Base-by-base conservation (phyloP, 1,139 yeast genomes). In the Oligophagozyma castellii region DNA sequence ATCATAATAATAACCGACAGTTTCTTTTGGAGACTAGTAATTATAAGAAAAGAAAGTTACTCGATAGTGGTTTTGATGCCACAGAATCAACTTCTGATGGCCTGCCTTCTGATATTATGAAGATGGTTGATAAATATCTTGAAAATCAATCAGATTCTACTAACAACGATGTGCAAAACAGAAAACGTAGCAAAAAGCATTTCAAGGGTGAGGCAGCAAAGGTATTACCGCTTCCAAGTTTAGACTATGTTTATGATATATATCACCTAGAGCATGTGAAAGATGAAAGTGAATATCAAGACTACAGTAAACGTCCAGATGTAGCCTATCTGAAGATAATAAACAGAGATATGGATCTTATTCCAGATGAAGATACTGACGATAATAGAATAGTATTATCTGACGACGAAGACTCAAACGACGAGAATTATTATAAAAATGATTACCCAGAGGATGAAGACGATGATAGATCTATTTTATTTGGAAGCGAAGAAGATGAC, bases 391-490 rank as follows among this genome's bases (percentile, higher is more conserved):
- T 37, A 2, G 36, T 35, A 11, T 30, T 42, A 2, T 56, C 69
- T 3, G 78, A 68, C 37, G 86, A 78, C 40, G 86, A 77, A 38
- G 92, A 78, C 46, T 76, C 86, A 1, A 78, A 78, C 43, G 95
- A 94, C 10, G 96, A 89, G 54, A 84, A 80, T 36, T 86, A 74
- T 45, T 89, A 89, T 51, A 73, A 74, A 44, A 89, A 89, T 53
- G 96, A 89, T 47, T 89, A 89, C 46, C 98, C 98, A 0, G 93
- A 83, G 31, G 94, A 83, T 46, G 95, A 81, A 43, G 89, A 78
- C 44, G 80, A 70, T 31, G 59, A 54, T 29, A 43, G 58, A 28
- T 53, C 56, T 1, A 42, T 55, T n/a, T 31, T 53, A 5, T 51
- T 53, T 31, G 61, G 58, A 1, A 49, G 53, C 26, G 63, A 59